phyloP scores from a whole-genome alignment of 371 early-diverging fungal species.

The Fennellomyces sp. region DNA sequence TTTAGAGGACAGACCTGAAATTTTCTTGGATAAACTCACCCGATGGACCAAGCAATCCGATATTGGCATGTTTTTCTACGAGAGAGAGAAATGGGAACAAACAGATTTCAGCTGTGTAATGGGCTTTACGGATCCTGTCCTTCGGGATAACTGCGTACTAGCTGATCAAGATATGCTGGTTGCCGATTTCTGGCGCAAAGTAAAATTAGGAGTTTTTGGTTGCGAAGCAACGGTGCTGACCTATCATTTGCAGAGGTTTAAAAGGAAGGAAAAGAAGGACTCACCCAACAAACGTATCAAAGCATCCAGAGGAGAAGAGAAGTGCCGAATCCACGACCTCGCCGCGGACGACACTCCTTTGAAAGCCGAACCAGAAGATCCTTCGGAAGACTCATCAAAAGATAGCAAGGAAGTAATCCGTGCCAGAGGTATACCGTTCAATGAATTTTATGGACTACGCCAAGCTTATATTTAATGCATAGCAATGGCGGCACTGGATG shows the following conservation, averaged over 20 bases:
- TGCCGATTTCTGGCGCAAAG: conserved; percentile 1
- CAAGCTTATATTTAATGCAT: neutral
- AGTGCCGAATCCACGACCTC: too few relatives aligned
- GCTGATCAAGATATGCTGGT: neutral
- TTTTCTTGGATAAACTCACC: neutral
- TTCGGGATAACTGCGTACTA: neutral
- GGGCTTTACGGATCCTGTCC: neutral
- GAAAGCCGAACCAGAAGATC: too few relatives aligned
- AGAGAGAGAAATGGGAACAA: neutral
- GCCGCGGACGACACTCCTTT: too few relatives aligned
- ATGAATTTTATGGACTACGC: neutral
- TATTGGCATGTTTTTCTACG: conserved; percentile 1
- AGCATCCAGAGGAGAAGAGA: too few relatives aligned
- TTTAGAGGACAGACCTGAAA: neutral
- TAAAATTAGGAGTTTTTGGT: too few relatives aligned
- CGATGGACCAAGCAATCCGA: neutral
- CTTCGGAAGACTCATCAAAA: too few relatives aligned
- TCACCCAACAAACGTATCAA: too few relatives aligned
- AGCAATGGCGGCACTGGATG: neutral
- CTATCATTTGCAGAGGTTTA: too few relatives aligned
- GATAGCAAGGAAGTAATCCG: neutral
- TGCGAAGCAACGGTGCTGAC: too few relatives aligned
- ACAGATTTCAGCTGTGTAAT: neutral
- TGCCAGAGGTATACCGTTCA: too few relatives aligned
- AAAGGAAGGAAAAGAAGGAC: too few relatives aligned